Evolutionary conservation across 1,139 yeast species (phyloP).

Genomic region (Yamadazyma dushanensis): DNA sequence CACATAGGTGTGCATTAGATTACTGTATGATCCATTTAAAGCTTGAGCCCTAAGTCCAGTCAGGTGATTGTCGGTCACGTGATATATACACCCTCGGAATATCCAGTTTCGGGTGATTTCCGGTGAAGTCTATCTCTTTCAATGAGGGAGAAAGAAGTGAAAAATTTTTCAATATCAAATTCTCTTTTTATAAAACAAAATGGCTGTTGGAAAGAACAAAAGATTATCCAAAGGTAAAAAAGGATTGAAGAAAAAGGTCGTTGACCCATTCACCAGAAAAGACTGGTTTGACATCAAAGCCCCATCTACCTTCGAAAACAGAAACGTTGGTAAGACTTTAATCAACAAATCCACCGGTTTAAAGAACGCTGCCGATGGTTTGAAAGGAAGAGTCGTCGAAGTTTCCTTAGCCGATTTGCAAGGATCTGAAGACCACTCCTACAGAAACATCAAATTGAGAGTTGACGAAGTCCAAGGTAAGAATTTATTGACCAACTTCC

Average conservation of each 20-base stretch:
- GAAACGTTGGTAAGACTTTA: constrained; percentile 53
- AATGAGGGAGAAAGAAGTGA: no score
- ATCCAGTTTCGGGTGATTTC: not conserved
- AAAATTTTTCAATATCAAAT: constrained; percentile 1
- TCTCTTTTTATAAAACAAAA: constrained; percentile 14
- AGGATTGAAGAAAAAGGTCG: constrained; percentile 54
- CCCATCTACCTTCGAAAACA: constrained; percentile 52
- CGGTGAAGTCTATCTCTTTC: no score
- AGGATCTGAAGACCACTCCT: constrained; percentile 54
- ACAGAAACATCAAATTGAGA: constrained; percentile 54
- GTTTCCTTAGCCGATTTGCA: constrained; percentile 52
- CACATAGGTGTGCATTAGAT: no score
- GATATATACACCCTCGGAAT: constrained; percentile 2
- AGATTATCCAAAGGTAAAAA: constrained; percentile 56
- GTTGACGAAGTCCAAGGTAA: constrained; percentile 56
- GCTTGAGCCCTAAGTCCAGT: constrained; percentile 2
- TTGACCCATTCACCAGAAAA: constrained; percentile 54
- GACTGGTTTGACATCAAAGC: constrained; percentile 56
- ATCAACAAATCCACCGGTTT: constrained; percentile 54
- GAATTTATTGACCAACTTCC: constrained; percentile 56
- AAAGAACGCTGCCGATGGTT: constrained; percentile 53
- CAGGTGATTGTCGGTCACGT: constrained; percentile 5
- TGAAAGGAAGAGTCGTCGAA: constrained; percentile 54
- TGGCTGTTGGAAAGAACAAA: constrained; percentile 58
- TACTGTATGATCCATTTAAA: no score